phyloP scores from a whole-genome alignment of 805 yeast species.

The Lachancea kluyveri region DNA sequence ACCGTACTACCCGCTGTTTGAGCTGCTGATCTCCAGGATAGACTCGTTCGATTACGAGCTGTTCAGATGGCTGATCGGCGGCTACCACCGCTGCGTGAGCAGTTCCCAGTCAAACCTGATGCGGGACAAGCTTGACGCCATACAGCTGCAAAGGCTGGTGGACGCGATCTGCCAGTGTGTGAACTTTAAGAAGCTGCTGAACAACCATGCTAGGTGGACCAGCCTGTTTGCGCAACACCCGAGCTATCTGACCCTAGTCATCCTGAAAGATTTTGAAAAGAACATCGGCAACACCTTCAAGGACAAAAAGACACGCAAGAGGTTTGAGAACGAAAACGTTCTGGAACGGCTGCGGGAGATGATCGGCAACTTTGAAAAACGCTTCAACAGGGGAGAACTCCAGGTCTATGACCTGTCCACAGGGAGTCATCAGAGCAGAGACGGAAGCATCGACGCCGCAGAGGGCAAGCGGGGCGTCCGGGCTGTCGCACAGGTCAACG shows the following conservation, averaged over 20 bases:
- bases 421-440: too few relatives aligned
- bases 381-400: slow-evolving; percentile 2
- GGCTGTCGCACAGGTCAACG: slow-evolving; percentile 8
- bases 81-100: slow-evolving; percentile 2
- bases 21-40: slow-evolving; percentile 4
- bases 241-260: slow-evolving; percentile 2
- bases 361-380: background rate
- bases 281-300: background rate
- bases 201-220: slow-evolving; percentile 2
- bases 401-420: background rate
- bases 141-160: slow-evolving; percentile 3
- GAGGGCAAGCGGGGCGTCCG: slow-evolving; percentile 7
- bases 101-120: slow-evolving; percentile 1
- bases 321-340: slow-evolving; percentile 1
- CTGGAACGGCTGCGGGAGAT: too few relatives aligned
- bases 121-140: slow-evolving; percentile 3
- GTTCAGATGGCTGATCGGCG: slow-evolving; percentile 5
- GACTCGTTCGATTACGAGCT: slow-evolving; percentile 6
- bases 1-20: slow-evolving; percentile 1
- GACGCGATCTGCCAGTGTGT: slow-evolving; percentile 4
- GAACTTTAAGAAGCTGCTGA: slow-evolving; percentile 3
- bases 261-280: slow-evolving; percentile 1
- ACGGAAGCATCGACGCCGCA: slow-evolving; percentile 3
- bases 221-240: slow-evolving; percentile 4
- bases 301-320: slow-evolving; percentile 2